A percentile compares a stretch with the other conserved stretches of the same genome.
phyloP scores from a whole-genome alignment of 2,329 filamentous ascomycete species.

The Claviceps digitariae region DNA sequence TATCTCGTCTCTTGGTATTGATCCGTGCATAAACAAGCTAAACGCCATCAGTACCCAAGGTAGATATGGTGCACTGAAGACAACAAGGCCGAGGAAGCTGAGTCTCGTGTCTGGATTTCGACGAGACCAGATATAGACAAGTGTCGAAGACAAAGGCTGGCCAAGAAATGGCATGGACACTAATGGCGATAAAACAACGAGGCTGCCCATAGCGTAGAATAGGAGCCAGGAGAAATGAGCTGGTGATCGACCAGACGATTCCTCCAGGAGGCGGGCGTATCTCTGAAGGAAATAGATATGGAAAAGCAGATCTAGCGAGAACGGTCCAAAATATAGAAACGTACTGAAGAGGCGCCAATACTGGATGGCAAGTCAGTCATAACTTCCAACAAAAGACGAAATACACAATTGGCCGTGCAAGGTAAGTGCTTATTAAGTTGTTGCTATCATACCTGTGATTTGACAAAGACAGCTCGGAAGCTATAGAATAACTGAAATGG shows the following conservation, averaged over 20 bases:
- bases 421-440: not conserved
- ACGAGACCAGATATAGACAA: slow-evolving; percentile 97
- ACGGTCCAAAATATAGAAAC: slow-evolving; percentile 93
- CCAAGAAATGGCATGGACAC: slow-evolving; percentile 89
- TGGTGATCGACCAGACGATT: slow-evolving; percentile 80
- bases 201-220: slow-evolving; percentile 65
- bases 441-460: slow-evolving; percentile 61
- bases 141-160: slow-evolving; percentile 78
- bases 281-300: slow-evolving; percentile 97
- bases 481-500: slow-evolving; percentile 97
- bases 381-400: not conserved
- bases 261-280: slow-evolving; percentile 88
- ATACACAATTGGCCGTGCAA: not conserved
- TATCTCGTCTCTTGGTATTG: slow-evolving; percentile 87
- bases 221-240: slow-evolving; percentile 94
- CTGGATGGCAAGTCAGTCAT: slow-evolving; percentile 29
- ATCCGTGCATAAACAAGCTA: slow-evolving; percentile 79
- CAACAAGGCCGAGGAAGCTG: slow-evolving; percentile 75
- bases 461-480: slow-evolving; percentile 79
- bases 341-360: slow-evolving; percentile 96
- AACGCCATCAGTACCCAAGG: slow-evolving; percentile 94
- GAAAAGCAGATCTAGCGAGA: slow-evolving; percentile 88
- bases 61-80: slow-evolving; percentile 87
- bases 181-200: slow-evolving; percentile 72
- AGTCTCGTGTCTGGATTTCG: slow-evolving; percentile 85